Base-by-base conservation (phyloP, 192 early-diverging fungal species). In the Entrophospora sp. region DNA sequence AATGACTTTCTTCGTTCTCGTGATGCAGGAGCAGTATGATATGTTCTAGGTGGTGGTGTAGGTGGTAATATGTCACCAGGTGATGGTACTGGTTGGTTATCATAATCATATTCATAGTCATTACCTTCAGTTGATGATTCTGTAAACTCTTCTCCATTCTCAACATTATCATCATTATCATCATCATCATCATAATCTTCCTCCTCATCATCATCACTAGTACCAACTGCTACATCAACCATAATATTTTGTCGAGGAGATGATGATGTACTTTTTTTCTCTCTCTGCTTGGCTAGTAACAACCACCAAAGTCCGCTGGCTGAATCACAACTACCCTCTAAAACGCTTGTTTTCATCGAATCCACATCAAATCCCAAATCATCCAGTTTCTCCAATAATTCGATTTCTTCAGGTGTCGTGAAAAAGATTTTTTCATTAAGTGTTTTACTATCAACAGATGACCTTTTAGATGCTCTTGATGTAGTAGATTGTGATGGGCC, bases 281-380 rank as follows among this genome's bases (percentile, higher is more conserved):
- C 48, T 55, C 64, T 52, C 45, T 55, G 28, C 38, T 40, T 66
- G 20, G 13, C 32, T 55, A 66, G 43, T 43, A 66, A 66, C 18
- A 66, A 37, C 64, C 64, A 66, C 64, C 64, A 66, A 30, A 66
- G 25, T 55, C 64, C 64, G 55, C 52, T 66, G 9, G 51, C 42
- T 2, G 64, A 55, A 31, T 66, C 64, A 27, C 52, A 56, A 43
- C 55, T 66, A 55, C 49, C 64, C 31, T 66, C 64, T 12, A 66
- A 43, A 32, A 66, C 64, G 55, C 64, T 66, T 22, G 28, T 43
- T 66, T 66, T 66, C 31, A 66, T 66, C 6, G n/a, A 24, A 28
- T n/a, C 32, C 10, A 43, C 14, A 22, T 66, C 51, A 42, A 66
- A 56, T 2, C 64, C 64, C n/a, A 66, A 55, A 14, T 20, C 14